phyloP scores from a whole-genome alignment of 2,329 filamentous ascomycete genomes.

The Iodosphaeria phyllophila region DNA sequence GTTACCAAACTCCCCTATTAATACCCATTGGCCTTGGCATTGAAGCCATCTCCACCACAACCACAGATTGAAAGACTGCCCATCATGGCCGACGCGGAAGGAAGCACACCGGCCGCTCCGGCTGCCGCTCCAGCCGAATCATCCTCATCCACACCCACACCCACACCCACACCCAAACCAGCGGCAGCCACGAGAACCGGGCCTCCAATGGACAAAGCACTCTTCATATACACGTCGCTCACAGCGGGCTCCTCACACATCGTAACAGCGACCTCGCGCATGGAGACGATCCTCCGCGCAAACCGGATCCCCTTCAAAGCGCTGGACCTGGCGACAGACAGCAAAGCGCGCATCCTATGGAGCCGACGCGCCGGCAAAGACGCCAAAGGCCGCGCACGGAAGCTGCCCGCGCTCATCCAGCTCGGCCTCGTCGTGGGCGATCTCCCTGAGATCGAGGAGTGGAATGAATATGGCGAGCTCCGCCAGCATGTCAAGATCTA shows the following conservation, averaged over 20 bases:
- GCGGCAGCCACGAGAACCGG: conserved; percentile 1
- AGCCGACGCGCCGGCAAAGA: conserved; percentile 64
- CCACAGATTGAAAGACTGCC: too few relatives aligned
- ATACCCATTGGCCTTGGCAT: too few relatives aligned
- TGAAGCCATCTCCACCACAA: too few relatives aligned
- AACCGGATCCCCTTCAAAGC: conserved; percentile 90
- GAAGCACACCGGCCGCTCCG: neutral
- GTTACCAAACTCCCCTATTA: too few relatives aligned
- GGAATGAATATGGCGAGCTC: conserved; percentile 97
- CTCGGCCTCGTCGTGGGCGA: conserved; percentile 74
- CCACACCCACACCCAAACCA: conserved; percentile 4
- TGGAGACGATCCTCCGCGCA: conserved; percentile 90
- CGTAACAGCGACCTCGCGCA: conserved; percentile 82
- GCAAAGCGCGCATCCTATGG: conserved; percentile 78
- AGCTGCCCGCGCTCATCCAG: conserved; percentile 78
- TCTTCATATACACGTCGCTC: conserved; percentile 93
- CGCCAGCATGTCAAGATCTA: conserved; percentile 63
- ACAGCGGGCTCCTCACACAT: conserved; percentile 93
- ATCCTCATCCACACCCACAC: neutral
- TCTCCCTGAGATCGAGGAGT: conserved; percentile 86
- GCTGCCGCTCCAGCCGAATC: neutral
- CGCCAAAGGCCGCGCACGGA: conserved; percentile 40
- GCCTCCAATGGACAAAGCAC: conserved; percentile 18
- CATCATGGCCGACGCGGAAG: conserved; percentile 1
- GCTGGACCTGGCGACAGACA: conserved; percentile 78